Evolutionary conservation across 2,329 filamentous ascomycete genomes (phyloP), one percentile per base, ranked within the genome.

Genomic region (Leptosphaerulina australis): DNA sequence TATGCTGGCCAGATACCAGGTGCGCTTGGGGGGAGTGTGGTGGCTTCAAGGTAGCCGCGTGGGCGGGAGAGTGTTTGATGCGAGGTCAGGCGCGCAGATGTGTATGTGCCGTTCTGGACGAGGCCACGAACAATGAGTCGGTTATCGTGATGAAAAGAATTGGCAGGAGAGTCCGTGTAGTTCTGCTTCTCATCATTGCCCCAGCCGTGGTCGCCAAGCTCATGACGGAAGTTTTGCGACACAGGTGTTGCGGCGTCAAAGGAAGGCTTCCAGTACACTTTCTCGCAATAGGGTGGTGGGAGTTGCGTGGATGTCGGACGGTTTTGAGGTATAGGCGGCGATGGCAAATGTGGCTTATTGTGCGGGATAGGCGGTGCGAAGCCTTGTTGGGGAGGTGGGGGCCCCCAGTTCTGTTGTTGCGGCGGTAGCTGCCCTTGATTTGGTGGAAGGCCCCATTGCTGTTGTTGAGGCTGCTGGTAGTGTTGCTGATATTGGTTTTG

Each of bases 1-100:
- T 84, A 84, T 0, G 83, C 83, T 0, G 83, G 83, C 83, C 83
- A 85, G 36, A 85, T 79, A 3, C 83, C 83, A 2, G 72, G 63
- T 0, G 82, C 82, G 43, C 78, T 81, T 0, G 83, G 83, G 0
- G 81, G 75, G 0, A 74, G 71, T 9, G 84, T 75, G 1, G 77
- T 75, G 2, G 79, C 82, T 2, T 77, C 77, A 31, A 85, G 64
- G 38, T 78, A 82, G 21, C 83, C 83, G 24, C 78, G 73, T 31
- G 80, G 74, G 2, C 79, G 74, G 2, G 67, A 73, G 0, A 85
- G 74, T 4, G 79, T 81, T 55, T 79, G 76, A 25, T 78, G 74
- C 47, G 77, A 81, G 12, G 81, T 80, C 33, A 85, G 72, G 1
- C 83, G 77, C 5, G 83, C 83, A 25, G 78, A 81, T 0, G 82